phyloP scores from a whole-genome alignment of 2,329 filamentous ascomycete species.

The Claviceps citrina region DNA sequence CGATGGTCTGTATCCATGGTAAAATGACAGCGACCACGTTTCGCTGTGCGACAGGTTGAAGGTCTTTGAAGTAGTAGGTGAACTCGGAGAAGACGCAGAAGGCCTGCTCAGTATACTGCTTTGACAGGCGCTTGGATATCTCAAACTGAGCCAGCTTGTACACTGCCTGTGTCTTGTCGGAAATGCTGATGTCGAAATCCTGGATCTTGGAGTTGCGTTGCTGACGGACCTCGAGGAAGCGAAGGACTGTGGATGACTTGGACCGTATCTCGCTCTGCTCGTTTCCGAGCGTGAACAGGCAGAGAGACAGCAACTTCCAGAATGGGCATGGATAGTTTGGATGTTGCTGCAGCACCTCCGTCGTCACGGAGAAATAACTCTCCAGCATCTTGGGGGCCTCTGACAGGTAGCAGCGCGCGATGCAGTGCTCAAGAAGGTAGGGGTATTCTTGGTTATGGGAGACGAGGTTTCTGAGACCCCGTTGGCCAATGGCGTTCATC shows the following conservation, averaged over 20 bases:
- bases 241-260: slow-evolving; percentile 69
- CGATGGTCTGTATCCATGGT: slow-evolving; percentile 90
- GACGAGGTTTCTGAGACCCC: slow-evolving; percentile 79
- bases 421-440: slow-evolving; percentile 75
- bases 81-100: slow-evolving; percentile 96
- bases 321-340: slow-evolving; percentile 72
- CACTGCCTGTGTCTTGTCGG: slow-evolving; percentile 93
- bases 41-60: slow-evolving; percentile 68
- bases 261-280: slow-evolving; percentile 78
- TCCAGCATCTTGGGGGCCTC: slow-evolving; percentile 71
- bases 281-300: slow-evolving; percentile 83
- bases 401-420: slow-evolving; percentile 77
- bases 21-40: slow-evolving; percentile 90
- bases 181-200: slow-evolving; percentile 96
- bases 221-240: slow-evolving; percentile 69
- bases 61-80: slow-evolving; percentile 77
- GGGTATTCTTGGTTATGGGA: slow-evolving; percentile 78
- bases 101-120: slow-evolving; percentile 74
- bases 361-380: slow-evolving; percentile 89
- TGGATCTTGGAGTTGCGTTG: slow-evolving; percentile 73
- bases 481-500: slow-evolving; percentile 76
- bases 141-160: slow-evolving; percentile 97
- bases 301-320: slow-evolving; percentile 79
- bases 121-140: slow-evolving; percentile 77
- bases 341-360: slow-evolving; percentile 69